Evolutionary conservation across 2,329 filamentous ascomycete species (phyloP), one percentile per base, ranked within the genome.

Genomic region (Cladophialophora exuberans): DNA sequence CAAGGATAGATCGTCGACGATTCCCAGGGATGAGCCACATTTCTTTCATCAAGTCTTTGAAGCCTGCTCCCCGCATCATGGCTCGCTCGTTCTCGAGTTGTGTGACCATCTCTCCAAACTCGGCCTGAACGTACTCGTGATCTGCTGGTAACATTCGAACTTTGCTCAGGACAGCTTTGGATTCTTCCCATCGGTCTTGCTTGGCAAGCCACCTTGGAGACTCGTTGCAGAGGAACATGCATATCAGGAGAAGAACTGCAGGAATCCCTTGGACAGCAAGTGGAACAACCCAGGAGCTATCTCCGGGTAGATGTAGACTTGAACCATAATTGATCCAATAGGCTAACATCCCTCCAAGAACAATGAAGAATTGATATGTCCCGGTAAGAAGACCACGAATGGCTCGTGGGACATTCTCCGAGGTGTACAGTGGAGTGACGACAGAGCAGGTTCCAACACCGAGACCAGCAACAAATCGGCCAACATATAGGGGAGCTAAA

Each of bases 181-280:
- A 82, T 41, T 85, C 75, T 57, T 89, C 85, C 84, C 84, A 87
- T 58, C 84, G 78, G 62, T 88, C 84, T 62, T 83, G 78, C 63
- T 83, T 82, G 23, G 85, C 86, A 13, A 70, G 56, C 68, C 68
- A 72, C 5, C 65, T 58, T 2, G 69, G 69, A 6, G 67, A 67
- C 41, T 71, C 69, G n/a, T 63, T 61, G 6, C 68, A 63, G 31
- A 67, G 64, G 6, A 67, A 58, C 20, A 67, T 65, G 4, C 65
- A 61, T 6, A 70, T 28, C 17, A 67, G 57, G 2, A 71, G 60
- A 6, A 70, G 52, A 18, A 65, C 65, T 17, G 64, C 69, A 6
- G 69, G 70, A 3, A 88, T 72, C 49, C 77, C 79, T 68, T 89
- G 87, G 50, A 88, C 76, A 9, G 82, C 78, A 2, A 89, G 74